phyloP scores from a whole-genome alignment of 108 stramenopile genomes.

The Cyclotella kingstonii region DNA sequence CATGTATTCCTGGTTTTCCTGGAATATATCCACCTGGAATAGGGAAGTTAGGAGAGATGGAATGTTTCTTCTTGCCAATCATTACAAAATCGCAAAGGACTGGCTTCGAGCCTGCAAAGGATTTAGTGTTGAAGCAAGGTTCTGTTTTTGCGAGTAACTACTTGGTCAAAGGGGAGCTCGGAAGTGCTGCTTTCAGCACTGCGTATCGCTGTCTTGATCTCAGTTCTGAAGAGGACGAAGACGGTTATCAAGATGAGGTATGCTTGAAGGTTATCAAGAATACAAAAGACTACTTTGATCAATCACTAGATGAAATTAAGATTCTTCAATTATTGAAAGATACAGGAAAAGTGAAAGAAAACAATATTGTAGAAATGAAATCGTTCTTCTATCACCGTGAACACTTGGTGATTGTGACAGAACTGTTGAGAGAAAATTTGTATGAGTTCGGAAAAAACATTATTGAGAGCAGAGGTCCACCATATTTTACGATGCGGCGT shows the following conservation, averaged over 20 bases:
- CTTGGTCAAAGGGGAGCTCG: constrained; percentile 87
- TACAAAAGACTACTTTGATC: constrained; percentile 99
- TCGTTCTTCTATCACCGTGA: constrained; percentile 97
- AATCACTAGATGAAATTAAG: constrained; percentile 97
- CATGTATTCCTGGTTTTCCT: constrained; percentile 61
- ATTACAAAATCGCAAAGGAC: constrained; percentile 86
- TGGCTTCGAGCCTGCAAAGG: constrained; percentile 88
- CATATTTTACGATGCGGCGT: constrained; percentile 91
- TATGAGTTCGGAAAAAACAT: constrained; percentile 94
- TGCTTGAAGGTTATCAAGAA: constrained; percentile 98
- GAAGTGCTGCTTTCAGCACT: constrained; percentile 93
- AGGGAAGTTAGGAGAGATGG: constrained; percentile 75
- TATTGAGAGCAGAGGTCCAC: constrained; percentile 74
- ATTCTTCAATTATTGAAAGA: constrained; percentile 87
- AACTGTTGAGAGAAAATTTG: constrained; percentile 94
- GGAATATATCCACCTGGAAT: constrained; percentile 65
- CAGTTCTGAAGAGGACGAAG: constrained; percentile 59
- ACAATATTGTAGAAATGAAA: constrained; percentile 86
- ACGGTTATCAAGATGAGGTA: constrained; percentile 80
- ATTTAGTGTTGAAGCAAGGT: constrained; percentile 73
- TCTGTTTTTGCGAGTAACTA: constrained; percentile 90
- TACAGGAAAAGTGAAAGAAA: constrained; percentile 74
- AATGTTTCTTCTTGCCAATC: constrained; percentile 79
- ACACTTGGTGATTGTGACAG: constrained; percentile 96
- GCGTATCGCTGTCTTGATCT: constrained; percentile 92